Evolutionary conservation across 164 flowering plant genomes (phyloP).

Genomic region (Tinospora cordifolia): DNA sequence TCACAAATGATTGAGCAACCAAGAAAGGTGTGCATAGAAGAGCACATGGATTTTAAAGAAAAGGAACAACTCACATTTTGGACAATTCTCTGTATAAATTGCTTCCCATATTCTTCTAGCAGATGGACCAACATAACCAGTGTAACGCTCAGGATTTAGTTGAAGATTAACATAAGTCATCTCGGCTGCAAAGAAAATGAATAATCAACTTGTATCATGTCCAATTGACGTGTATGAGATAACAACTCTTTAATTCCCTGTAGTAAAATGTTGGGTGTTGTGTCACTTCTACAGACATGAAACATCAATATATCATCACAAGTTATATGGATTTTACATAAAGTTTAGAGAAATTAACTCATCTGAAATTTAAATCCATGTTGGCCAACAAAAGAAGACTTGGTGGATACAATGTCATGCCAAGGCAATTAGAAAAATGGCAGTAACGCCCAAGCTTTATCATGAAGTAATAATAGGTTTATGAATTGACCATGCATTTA

Average conservation of each 20-base stretch:
- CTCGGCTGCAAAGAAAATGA: slow-evolving; percentile 47
- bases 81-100: slow-evolving; percentile 82
- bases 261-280: background rate
- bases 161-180: slow-evolving; percentile 95
- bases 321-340: background rate
- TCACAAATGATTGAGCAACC: background rate
- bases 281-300: background rate
- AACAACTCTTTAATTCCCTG: background rate
- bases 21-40: background rate
- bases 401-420: background rate
- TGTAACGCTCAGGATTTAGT: slow-evolving; percentile 87
- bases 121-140: slow-evolving; percentile 86
- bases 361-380: background rate
- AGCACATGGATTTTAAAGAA: background rate
- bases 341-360: background rate
- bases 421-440: background rate
- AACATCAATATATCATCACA: background rate
- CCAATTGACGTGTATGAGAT: background rate
- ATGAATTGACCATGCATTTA: background rate
- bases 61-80: slow-evolving; percentile 51
- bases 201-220: background rate
- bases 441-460: background rate
- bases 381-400: background rate
- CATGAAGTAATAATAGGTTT: background rate
- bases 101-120: slow-evolving; percentile 98